Percentiles rank a stretch among this genome's conserved stretches.
Evolutionary conservation across 345 rosid species (phyloP).

Genomic region (Tarenaya hassleriana): DNA sequence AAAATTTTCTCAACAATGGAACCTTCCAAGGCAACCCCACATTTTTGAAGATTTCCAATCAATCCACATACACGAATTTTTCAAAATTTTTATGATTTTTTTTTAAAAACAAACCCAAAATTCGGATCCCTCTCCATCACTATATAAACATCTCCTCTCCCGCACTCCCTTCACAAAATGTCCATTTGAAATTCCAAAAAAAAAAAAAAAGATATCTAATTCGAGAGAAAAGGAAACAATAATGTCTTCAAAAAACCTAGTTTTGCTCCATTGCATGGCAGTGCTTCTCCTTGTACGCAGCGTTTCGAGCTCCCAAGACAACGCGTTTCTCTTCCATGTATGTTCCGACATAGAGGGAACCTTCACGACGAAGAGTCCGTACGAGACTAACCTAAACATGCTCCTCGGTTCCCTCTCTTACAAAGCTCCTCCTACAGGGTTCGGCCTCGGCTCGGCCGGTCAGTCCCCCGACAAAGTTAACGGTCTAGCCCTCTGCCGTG

Average conservation of each 20-base stretch:
- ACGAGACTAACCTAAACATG: constrained; percentile 39
- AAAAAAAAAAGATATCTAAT: not conserved
- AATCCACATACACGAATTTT: too few relatives aligned
- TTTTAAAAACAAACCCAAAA: too few relatives aligned
- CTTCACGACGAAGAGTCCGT: constrained; percentile 33
- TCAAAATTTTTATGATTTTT: too few relatives aligned
- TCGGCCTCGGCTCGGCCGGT: constrained; percentile 35
- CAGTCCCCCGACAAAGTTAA: constrained; percentile 29
- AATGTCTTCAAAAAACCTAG: constrained; percentile 24
- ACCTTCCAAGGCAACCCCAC: too few relatives aligned
- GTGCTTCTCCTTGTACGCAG: constrained; percentile 15
- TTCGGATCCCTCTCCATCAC: too few relatives aligned
- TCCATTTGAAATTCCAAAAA: too few relatives aligned
- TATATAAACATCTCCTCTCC: too few relatives aligned
- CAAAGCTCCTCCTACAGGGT: constrained; percentile 44
- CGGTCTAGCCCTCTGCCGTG: constrained; percentile 57
- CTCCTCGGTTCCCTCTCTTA: constrained; percentile 34
- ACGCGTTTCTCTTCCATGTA: constrained; percentile 34
- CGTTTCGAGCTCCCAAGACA: constrained; percentile 24
- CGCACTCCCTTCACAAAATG: constrained; percentile 1
- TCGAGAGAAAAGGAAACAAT: not conserved
- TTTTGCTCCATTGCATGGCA: constrained; percentile 21
- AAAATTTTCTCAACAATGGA: too few relatives aligned
- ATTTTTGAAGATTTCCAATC: too few relatives aligned
- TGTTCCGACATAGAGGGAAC: constrained; percentile 40